Base-by-base conservation (phyloP, 2,329 filamentous ascomycete genomes). In the Cytospora piceicola region DNA sequence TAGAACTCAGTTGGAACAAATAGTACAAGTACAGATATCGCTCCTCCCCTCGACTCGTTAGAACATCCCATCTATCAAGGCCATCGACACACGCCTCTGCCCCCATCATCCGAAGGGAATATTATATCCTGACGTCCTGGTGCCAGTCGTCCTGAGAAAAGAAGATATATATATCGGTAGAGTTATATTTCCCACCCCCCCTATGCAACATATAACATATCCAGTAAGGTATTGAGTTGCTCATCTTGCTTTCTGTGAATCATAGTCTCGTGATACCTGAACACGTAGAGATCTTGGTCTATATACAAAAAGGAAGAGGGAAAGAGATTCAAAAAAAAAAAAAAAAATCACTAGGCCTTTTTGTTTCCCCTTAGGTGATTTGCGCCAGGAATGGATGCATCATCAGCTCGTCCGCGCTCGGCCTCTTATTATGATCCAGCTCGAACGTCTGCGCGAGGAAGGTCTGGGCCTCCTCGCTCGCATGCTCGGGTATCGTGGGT, bases 361-460 rank as follows among this genome's bases (percentile, higher is more conserved):
- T 8, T 36, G 22, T 56, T 36, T 42, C 34, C 22, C 32, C 30
- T 77, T 72, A 88, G 68, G 87, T 87, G 75, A 90, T 90, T 66
- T 91, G 89, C 65, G 88, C 87, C 76, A 96, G 81, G 80, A 98
- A 98, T 42, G 88, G 86, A 78, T 91, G 94, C 64, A 89, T 84
- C 77, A 97, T 87, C 71, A 99, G 80, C 73, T 98, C 94, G 73
- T 97, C 94, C 15, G 95, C 95, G 72, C 89, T 96, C 4, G 95
- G 95, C 70, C 95, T 85, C 81, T 92, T 90, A 77, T 96, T 93
- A 78, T 97, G 92, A 73, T 99, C 94, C 73, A 97, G 90, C 81
- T 98, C 93, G 80, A 99, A 99, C 0, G 95, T 97, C 80, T 91
- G 88, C 64, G 86, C 85, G 70, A 99, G 80, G 81, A 99, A 99